Percentiles rank a stretch among this genome's conserved stretches.
Conservation (phyloP, 2,329 filamentous ascomycete genomes). For the Madurella mycetomatis region DNA sequence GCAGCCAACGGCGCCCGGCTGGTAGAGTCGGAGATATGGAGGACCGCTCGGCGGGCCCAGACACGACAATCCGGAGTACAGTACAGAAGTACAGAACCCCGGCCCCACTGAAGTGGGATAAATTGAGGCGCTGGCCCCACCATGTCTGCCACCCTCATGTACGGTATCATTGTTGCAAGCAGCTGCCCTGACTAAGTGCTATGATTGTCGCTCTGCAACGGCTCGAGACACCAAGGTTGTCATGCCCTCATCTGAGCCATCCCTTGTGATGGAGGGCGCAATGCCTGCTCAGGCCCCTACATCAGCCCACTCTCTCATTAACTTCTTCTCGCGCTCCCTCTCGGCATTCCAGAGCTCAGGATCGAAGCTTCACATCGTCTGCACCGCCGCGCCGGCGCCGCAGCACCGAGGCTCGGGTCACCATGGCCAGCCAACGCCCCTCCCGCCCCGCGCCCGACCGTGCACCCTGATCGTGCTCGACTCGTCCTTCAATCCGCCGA, state of each 20-base stretch:
- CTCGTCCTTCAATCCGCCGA: slow-evolving; percentile 66
- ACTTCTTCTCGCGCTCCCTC: slow-evolving; percentile 43
- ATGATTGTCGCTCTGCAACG: too few relatives aligned
- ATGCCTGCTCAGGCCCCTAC: slow-evolving; percentile 14
- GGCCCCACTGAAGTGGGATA: too few relatives aligned
- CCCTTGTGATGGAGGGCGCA: neutral
- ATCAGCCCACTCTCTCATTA: slow-evolving; percentile 29
- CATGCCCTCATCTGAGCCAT: neutral
- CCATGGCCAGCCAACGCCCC: slow-evolving; percentile 9
- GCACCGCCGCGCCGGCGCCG: slow-evolving; percentile 33
- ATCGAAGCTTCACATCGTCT: slow-evolving; percentile 43
- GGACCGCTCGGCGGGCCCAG: too few relatives aligned
- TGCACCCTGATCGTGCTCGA: slow-evolving; percentile 54
- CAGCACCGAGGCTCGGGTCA: slow-evolving; percentile 9
- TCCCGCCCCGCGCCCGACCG: slow-evolving; percentile 20
- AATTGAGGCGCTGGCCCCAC: too few relatives aligned
- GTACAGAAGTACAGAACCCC: too few relatives aligned
- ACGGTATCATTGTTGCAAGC: too few relatives aligned
- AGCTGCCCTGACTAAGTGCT: too few relatives aligned
- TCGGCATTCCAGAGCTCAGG: slow-evolving; percentile 40
- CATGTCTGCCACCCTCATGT: too few relatives aligned
- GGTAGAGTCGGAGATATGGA: too few relatives aligned
- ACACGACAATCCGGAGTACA: too few relatives aligned
- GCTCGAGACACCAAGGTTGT: neutral
- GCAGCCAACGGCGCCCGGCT: too few relatives aligned